A percentile compares a stretch with the other conserved stretches of the same genome.
phyloP scores from a whole-genome alignment of 345 rosid species.

The Carallia brachiata region DNA sequence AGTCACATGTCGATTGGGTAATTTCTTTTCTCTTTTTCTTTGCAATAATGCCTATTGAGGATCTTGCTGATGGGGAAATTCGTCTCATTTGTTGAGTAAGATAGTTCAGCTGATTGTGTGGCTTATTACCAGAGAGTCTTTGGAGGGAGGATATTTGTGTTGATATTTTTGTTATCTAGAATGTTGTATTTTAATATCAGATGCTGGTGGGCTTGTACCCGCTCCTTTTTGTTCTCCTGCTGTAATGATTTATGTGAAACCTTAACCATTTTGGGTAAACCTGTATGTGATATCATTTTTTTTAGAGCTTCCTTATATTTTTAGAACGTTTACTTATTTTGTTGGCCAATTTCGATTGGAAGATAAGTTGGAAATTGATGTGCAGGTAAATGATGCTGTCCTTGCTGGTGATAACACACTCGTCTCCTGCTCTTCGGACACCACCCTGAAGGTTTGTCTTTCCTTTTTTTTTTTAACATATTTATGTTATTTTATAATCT shows the following conservation, averaged over 20 bases:
- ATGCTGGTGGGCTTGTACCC: not conserved
- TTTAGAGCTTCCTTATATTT: not conserved
- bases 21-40: constrained; percentile 11
- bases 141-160: not conserved
- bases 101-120: not conserved
- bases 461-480: constrained; percentile 2
- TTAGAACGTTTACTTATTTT: not conserved
- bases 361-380: constrained; percentile 13
- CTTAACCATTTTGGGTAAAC: not conserved
- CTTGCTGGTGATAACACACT: constrained; percentile 75
- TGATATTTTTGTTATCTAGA: not conserved
- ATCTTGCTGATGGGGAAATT: not conserved
- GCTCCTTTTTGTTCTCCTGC: not conserved
- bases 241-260: not conserved
- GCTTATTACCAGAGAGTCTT: not conserved
- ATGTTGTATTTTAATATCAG: not conserved
- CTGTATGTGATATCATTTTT: not conserved
- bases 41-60: not conserved
- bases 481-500: constrained; percentile 8
- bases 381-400: constrained; percentile 89
- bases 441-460: constrained; percentile 80
- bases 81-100: not conserved
- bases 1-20: constrained; percentile 99
- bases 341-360: not conserved
- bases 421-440: constrained; percentile 94